phyloP scores from a whole-genome alignment of 2,329 filamentous ascomycete species.

The Moelleriella libera region DNA sequence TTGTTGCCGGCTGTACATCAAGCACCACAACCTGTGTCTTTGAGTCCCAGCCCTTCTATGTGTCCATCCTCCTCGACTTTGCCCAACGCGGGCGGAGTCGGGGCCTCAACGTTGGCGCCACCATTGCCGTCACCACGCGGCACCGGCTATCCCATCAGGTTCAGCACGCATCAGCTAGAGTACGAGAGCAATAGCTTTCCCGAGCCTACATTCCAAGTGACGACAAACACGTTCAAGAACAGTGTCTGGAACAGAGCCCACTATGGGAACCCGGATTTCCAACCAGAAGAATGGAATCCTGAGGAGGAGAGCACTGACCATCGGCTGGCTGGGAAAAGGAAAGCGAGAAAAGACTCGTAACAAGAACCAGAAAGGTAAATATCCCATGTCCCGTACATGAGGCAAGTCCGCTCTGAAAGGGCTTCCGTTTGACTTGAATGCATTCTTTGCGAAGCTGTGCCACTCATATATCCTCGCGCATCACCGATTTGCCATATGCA shows the following conservation, averaged over 20 bases:
- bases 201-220: conserved; percentile 31
- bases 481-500: too few relatives aligned
- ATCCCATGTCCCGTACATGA: not conserved
- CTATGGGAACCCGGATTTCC: conserved; percentile 46
- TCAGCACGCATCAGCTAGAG: conserved; percentile 31
- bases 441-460: too few relatives aligned
- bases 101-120: conserved; percentile 1
- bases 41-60: conserved; percentile 11
- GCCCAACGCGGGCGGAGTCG: conserved; percentile 1
- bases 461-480: too few relatives aligned
- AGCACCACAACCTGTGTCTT: conserved; percentile 16
- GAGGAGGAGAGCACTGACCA: conserved; percentile 22
- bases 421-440: too few relatives aligned
- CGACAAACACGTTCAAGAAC: conserved; percentile 49
- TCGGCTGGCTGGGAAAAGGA: conserved; percentile 12
- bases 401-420: not conserved
- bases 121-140: conserved; percentile 2
- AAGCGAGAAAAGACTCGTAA: conserved; percentile 9
- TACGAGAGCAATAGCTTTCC: conserved; percentile 31
- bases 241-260: conserved; percentile 54
- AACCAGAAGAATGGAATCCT: conserved; percentile 28
- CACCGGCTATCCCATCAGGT: conserved; percentile 24
- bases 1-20: conserved; percentile 16
- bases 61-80: conserved; percentile 5
- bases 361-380: not conserved